Base-by-base conservation (phyloP, 108 stramenopile species). In the Pseudonitzschia multiseries region DNA sequence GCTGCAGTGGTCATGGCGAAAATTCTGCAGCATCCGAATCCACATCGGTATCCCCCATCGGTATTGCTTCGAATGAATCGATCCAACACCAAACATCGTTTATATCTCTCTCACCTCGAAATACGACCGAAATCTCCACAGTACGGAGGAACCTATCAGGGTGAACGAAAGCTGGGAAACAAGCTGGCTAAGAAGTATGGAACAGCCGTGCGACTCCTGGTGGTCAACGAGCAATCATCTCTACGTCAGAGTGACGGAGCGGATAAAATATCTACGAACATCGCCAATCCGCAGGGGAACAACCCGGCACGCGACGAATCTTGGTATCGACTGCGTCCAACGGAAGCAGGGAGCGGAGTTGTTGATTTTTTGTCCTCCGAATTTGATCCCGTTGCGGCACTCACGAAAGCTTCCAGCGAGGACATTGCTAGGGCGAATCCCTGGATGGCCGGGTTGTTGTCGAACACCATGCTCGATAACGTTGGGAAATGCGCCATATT, bases 151-250 rank as follows among this genome's bases (percentile, higher is more conserved):
- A 73, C 85, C n/a, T 61, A 79, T 59, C 80, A 84, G 65, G 88
- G 87, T 1, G 93, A 94, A 71, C 70, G 76, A 54, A 84, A 80
- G 51, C 71, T 93, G 53, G 75, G 85, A 8, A 66, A 68, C 28
- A 91, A 92, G 70, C 74, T 94, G 76, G 76, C 64, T 0, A 90
- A 87, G 56, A 94, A 94, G 69, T 94, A 94, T 75, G 93, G 93
- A 2, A 71, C 74, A 24, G 41, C 70, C 12, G 86, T 94, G 12
- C 65, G 77, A 29, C 75, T 94, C 15, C 69, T 86, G 53, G 59
- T 88, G 12, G 85, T 84, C 13, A 72, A 43, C 15, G 48, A 65
- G 27, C 74, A 57, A 10, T 48, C 46, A 14, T 48, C 46, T 10
- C 13, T 14, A 3, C 8, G 14, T 14, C 36, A 59, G 73, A 68